Evolutionary conservation across 228 moss, liverwort and hornwort species (phyloP).

Genomic region (Sphagnum fallax): DNA sequence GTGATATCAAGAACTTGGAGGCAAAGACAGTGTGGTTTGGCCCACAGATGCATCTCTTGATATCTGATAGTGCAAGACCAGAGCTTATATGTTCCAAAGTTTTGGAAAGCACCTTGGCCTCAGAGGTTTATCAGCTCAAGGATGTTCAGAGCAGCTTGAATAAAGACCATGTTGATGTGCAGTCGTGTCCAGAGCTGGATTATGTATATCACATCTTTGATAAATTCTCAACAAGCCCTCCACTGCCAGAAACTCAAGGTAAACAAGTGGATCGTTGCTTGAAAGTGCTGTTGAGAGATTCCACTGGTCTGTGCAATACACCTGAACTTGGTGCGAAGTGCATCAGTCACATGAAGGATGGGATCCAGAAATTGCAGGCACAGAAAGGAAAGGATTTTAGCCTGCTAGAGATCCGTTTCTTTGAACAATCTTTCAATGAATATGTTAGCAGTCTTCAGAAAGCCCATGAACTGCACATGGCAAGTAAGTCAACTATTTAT

Average conservation of each 20-base stretch:
- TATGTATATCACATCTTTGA: constrained; percentile 36
- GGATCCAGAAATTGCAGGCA: constrained; percentile 13
- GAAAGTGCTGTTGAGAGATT: constrained; percentile 5
- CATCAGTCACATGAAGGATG: constrained; percentile 2
- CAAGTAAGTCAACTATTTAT: neutral
- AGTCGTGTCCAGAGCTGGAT: constrained; percentile 20
- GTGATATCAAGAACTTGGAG: constrained; percentile 8
- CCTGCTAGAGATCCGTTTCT: constrained; percentile 4
- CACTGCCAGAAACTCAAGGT: neutral
- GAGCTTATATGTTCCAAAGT: constrained; percentile 9
- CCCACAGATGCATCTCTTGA: constrained; percentile 26
- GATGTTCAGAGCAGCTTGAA: neutral
- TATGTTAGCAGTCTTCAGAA: neutral
- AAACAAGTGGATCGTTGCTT: neutral
- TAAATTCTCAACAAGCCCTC: constrained; percentile 27
- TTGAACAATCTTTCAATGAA: neutral
- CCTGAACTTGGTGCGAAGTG: constrained; percentile 4
- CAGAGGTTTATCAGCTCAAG: constrained; percentile 24
- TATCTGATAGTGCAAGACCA: constrained; percentile 13
- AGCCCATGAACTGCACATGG: neutral
- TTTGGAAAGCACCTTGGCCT: constrained; percentile 28
- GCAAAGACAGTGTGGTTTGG: constrained; percentile 21
- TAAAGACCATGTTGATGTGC: neutral
- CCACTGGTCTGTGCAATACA: neutral
- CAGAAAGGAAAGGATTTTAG: constrained; percentile 36